Conservation (phyloP, 2,329 filamentous ascomycete genomes). For the Sphaceloma murrayae region DNA sequence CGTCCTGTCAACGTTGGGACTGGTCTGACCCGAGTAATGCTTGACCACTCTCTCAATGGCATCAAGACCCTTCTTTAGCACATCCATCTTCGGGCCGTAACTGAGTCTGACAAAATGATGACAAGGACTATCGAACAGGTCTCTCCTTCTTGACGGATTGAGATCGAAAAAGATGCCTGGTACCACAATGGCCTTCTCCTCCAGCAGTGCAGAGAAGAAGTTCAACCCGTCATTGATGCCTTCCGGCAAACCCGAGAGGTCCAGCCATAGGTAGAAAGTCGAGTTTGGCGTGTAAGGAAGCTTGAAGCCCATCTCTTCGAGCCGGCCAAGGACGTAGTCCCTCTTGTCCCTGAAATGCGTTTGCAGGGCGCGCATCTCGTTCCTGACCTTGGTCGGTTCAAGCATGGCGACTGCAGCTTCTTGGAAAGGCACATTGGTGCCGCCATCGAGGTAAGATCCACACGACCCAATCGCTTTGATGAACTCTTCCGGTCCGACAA, state of each 20-base stretch:
- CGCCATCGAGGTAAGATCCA: conserved; percentile 88
- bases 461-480: conserved; percentile 87
- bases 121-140: conserved; percentile 89
- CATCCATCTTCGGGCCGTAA: conserved; percentile 74
- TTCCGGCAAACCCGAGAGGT: conserved; percentile 56
- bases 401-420: conserved; percentile 89
- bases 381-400: conserved; percentile 68
- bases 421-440: conserved; percentile 91
- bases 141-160: conserved; percentile 79
- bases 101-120: conserved; percentile 81
- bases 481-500: conserved; percentile 91
- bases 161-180: conserved; percentile 97
- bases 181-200: conserved; percentile 92
- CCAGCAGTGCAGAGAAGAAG: conserved; percentile 90
- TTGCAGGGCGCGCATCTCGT: conserved; percentile 85
- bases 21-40: conserved; percentile 41
- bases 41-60: conserved; percentile 74
- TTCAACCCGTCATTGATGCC: conserved; percentile 86
- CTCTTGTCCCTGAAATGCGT: conserved; percentile 85
- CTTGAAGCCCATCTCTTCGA: conserved; percentile 77
- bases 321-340: conserved; percentile 74
- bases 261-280: conserved; percentile 87
- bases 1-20: neutral
- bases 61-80: conserved; percentile 67
- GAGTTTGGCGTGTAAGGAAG: conserved; percentile 73